phyloP scores from a whole-genome alignment of 768 basidiomycete genomes.

The Suillus alpinus region DNA sequence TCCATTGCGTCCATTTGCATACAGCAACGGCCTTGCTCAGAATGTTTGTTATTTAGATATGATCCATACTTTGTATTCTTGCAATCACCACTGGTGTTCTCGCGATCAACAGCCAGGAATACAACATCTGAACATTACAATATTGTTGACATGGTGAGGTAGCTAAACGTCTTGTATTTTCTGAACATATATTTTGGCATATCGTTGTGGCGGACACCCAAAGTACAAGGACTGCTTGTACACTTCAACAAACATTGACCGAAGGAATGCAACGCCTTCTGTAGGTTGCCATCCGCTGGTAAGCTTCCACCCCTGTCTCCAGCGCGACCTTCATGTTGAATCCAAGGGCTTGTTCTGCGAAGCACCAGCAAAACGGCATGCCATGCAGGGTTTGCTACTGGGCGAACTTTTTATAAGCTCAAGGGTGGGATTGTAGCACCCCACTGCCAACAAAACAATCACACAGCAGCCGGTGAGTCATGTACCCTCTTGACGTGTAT shows the following conservation, averaged over 20 bases:
- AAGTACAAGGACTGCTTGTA: slow-evolving; percentile 28
- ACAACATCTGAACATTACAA: background rate
- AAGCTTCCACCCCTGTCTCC: slow-evolving; percentile 12
- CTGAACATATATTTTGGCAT: background rate
- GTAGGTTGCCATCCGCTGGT: background rate
- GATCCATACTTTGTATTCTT: background rate
- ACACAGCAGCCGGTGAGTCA: slow-evolving; percentile 27
- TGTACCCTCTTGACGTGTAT: background rate
- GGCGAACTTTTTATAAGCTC: slow-evolving; percentile 23
- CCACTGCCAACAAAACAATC: slow-evolving; percentile 22
- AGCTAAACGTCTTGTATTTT: background rate
- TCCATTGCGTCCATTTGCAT: background rate
- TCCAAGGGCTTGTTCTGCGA: slow-evolving; percentile 21
- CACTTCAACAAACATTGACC: background rate
- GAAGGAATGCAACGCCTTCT: slow-evolving; percentile 1
- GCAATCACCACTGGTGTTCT: background rate
- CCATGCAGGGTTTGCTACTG: slow-evolving; percentile 7
- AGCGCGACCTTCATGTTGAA: slow-evolving; percentile 19
- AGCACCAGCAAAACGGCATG: slow-evolving; percentile 9
- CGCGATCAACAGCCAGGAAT: background rate
- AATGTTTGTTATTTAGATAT: slow-evolving; percentile 2
- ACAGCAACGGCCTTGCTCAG: background rate
- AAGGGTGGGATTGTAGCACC: slow-evolving; percentile 6
- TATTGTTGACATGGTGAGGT: background rate
- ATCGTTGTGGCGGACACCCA: background rate